A percentile compares a stretch with the other conserved stretches of the same genome.
phyloP scores from a whole-genome alignment of 257 asterid genomes.

The Solanum pimpinellifolium region DNA sequence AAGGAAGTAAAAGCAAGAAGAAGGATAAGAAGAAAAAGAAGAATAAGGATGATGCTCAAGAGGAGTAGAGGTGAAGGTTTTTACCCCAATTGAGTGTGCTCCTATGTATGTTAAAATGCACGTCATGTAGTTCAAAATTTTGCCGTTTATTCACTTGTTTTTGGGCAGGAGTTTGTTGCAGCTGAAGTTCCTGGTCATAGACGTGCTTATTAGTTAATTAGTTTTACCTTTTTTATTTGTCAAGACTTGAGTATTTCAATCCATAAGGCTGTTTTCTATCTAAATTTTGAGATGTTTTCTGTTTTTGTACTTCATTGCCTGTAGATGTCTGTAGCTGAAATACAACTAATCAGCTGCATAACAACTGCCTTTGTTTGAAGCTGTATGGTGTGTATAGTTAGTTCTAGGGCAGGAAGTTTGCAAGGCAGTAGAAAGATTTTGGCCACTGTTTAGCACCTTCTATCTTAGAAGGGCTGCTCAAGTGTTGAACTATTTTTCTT shows the following conservation, averaged over 20 bases:
- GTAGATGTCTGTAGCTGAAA: background rate
- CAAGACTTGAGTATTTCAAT: background rate
- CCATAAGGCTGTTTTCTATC: background rate
- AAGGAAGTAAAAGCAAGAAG: slow-evolving; percentile 43
- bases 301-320: background rate
- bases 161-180: background rate
- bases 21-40: slow-evolving; percentile 66
- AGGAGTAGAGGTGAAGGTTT: slow-evolving; percentile 13
- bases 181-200: background rate
- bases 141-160: background rate
- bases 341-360: background rate
- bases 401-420: background rate
- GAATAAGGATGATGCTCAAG: slow-evolving; percentile 53
- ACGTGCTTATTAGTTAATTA: background rate
- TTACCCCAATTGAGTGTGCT: background rate
- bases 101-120: slow-evolving; percentile 7
- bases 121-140: slow-evolving; percentile 3
- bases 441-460: background rate
- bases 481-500: background rate
- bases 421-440: background rate
- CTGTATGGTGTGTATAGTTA: background rate
- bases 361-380: background rate
- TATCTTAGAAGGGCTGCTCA: background rate
- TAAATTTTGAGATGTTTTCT: background rate
- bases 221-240: background rate